A percentile compares a stretch with the other conserved stretches of the same genome.
Conservation (phyloP, 805 yeast genomes). For the Wickerhamiella bombiphila region DNA sequence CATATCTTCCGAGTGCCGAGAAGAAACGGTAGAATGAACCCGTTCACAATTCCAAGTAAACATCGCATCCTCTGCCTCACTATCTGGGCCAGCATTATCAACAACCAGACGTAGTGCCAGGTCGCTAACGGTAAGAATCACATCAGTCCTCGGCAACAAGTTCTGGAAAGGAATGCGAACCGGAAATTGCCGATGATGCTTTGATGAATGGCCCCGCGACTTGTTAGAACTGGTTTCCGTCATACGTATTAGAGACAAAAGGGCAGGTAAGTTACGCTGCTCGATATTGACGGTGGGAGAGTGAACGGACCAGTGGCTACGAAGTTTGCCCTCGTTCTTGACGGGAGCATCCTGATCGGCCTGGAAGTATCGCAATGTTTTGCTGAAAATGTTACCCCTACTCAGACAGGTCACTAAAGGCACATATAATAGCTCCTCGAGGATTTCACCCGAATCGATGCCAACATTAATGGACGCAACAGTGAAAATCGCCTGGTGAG, state of each 20-base stretch:
- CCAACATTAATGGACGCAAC: conserved; percentile 25
- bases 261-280: conserved; percentile 23
- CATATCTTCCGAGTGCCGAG: conserved; percentile 17
- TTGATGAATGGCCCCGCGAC: neutral
- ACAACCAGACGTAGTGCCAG: conserved; percentile 17
- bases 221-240: neutral
- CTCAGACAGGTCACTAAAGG: conserved; percentile 26
- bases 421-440: conserved; percentile 26
- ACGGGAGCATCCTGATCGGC: conserved; percentile 14
- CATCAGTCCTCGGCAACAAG: conserved; percentile 13
- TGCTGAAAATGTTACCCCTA: conserved; percentile 24
- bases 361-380: conserved; percentile 22
- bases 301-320: conserved; percentile 22
- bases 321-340: conserved; percentile 19
- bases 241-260: conserved; percentile 14
- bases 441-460: conserved; percentile 19
- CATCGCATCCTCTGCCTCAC: conserved; percentile 15
- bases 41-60: conserved; percentile 24
- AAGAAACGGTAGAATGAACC: conserved; percentile 20
- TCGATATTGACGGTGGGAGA: conserved; percentile 28
- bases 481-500: conserved; percentile 27
- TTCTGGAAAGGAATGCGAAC: conserved; percentile 10
- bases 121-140: conserved; percentile 13
- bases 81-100: conserved; percentile 2
- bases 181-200: neutral